A percentile compares a stretch with the other conserved stretches of the same genome.
Conservation (phyloP, 192 early-diverging fungal genomes). For the Helicostylum pulchrum region DNA sequence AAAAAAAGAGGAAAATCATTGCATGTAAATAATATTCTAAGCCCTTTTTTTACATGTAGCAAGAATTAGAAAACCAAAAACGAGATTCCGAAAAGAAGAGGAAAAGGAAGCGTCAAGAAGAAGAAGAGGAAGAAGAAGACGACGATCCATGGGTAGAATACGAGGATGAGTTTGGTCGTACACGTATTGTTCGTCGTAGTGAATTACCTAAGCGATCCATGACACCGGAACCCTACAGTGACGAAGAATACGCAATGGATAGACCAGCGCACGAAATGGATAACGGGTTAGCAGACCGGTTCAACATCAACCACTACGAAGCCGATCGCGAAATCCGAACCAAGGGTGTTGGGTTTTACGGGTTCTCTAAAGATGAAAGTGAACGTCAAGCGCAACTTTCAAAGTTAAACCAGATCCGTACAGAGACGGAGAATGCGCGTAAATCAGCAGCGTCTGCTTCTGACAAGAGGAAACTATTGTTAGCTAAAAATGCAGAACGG, state of each 20-base stretch:
- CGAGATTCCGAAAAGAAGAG: background rate
- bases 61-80: slow-evolving; percentile 3
- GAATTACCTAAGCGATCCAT: slow-evolving; percentile 21
- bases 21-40: background rate
- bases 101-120: slow-evolving; percentile 5
- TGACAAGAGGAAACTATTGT: slow-evolving; percentile 33
- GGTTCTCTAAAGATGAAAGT: slow-evolving; percentile 62
- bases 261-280: background rate
- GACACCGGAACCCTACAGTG: slow-evolving; percentile 4
- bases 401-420: slow-evolving; percentile 53
- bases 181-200: slow-evolving; percentile 45
- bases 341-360: slow-evolving; percentile 67
- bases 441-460: slow-evolving; percentile 40
- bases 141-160: slow-evolving; percentile 77
- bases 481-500: slow-evolving; percentile 21
- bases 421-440: slow-evolving; percentile 44
- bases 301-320: slow-evolving; percentile 18
- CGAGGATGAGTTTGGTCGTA: slow-evolving; percentile 72
- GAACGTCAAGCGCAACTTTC: slow-evolving; percentile 58
- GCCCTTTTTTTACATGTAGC: background rate
- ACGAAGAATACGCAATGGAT: slow-evolving; percentile 5
- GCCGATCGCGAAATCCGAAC: slow-evolving; percentile 53
- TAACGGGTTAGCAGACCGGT: background rate
- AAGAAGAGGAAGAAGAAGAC: slow-evolving; percentile 19
- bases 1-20: too few relatives aligned